Percentiles rank a stretch among this genome's conserved stretches.
These are phyloP conservation scores for Coemansia sp. DNA, from an alignment of 192 early-diverging fungal genomes.

Conservation along the genomic window DNA sequence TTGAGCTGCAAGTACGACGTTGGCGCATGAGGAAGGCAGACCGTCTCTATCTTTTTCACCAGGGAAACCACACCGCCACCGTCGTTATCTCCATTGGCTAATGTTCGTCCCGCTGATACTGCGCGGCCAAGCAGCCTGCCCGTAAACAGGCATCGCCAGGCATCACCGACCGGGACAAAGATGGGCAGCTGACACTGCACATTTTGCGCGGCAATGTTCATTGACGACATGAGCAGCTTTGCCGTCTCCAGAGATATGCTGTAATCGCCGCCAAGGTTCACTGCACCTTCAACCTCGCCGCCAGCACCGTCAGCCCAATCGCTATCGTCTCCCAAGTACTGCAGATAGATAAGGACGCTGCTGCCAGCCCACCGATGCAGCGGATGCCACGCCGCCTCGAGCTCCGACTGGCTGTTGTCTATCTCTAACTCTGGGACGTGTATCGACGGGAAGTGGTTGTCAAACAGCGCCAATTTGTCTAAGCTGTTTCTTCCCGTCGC, in stretches of 20 bases:
- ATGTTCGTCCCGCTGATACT: neutral
- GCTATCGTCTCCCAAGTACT: conserved; percentile 35
- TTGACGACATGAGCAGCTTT: conserved; percentile 66
- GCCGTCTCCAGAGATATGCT: conserved; percentile 65
- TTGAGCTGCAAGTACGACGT: conserved; percentile 43
- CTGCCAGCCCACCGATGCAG: conserved; percentile 74
- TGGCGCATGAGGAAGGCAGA: conserved; percentile 38
- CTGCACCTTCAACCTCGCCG: conserved; percentile 14
- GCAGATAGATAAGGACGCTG: conserved; percentile 60
- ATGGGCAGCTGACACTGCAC: conserved; percentile 66
- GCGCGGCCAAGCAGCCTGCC: conserved; percentile 25
- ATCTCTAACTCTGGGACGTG: conserved; percentile 48
- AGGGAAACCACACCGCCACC: neutral
- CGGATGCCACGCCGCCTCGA: conserved; percentile 53
- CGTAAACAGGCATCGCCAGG: conserved; percentile 50
- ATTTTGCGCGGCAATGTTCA: conserved; percentile 69
- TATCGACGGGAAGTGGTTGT: conserved; percentile 47
- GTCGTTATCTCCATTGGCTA: neutral
- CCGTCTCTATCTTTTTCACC: conserved; percentile 33
- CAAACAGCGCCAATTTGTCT: conserved; percentile 35
- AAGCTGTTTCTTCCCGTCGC: conserved; percentile 31
- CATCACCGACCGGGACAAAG: conserved; percentile 61
- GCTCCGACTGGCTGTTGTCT: conserved; percentile 46
- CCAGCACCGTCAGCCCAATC: conserved; percentile 22
- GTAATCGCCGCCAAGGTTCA: conserved; percentile 30